Evolutionary conservation across 2,329 filamentous ascomycete species (phyloP).

Genomic region (Fusarium sp.): DNA sequence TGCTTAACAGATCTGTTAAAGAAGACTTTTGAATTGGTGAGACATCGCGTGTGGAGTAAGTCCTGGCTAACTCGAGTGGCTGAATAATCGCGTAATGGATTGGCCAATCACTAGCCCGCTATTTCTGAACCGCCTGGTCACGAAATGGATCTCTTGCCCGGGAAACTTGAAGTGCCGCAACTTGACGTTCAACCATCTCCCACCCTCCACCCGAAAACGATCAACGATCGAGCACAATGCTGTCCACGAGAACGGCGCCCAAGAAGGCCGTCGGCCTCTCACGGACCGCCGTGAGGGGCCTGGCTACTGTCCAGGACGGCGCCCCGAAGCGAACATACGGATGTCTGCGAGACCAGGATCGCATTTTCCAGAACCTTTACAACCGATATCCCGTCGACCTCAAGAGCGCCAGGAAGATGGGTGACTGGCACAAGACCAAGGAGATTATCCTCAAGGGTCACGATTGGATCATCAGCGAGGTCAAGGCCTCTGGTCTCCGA

Average conservation of each 20-base stretch:
- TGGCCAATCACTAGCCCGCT: constrained; percentile 58
- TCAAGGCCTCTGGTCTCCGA: constrained; percentile 95
- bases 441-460: constrained; percentile 97
- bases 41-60: neutral
- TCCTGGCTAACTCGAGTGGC: constrained; percentile 50
- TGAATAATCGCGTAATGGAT: constrained; percentile 52
- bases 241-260: constrained; percentile 60
- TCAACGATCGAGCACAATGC: constrained; percentile 57
- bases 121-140: constrained; percentile 54
- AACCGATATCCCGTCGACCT: constrained; percentile 91
- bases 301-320: constrained; percentile 85
- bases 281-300: constrained; percentile 70
- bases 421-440: constrained; percentile 99
- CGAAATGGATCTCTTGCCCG: constrained; percentile 51
- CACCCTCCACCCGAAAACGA: constrained; percentile 52
- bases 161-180: constrained; percentile 57
- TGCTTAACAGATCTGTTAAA: constrained; percentile 41
- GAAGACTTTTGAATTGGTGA: constrained; percentile 16
- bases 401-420: constrained; percentile 96
- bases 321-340: constrained; percentile 81
- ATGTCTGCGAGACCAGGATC: constrained; percentile 93
- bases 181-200: constrained; percentile 50
- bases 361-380: constrained; percentile 99
- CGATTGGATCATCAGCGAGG: constrained; percentile 98
- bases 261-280: constrained; percentile 57